Evolutionary conservation across 2,329 filamentous ascomycete species (phyloP).

Genomic region (Pseudopyricularia javanii): DNA sequence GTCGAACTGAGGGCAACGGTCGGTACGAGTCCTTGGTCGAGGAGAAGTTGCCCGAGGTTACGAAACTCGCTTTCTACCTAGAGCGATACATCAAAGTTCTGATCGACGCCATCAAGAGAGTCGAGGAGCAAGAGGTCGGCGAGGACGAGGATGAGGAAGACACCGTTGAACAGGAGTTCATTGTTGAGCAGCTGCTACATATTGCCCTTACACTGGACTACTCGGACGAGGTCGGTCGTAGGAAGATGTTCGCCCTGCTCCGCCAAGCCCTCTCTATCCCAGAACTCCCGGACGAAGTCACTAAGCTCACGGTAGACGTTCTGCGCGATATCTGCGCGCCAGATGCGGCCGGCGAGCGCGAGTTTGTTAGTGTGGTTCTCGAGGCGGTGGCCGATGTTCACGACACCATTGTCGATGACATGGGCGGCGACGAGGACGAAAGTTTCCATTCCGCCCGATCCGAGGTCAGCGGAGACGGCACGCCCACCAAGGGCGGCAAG

Average conservation of each 20-base stretch:
- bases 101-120: conserved; percentile 48
- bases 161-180: conserved; percentile 82
- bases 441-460: conserved; percentile 92
- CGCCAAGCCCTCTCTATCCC: conserved; percentile 75
- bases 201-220: conserved; percentile 90
- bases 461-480: conserved; percentile 60
- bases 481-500: conserved; percentile 34
- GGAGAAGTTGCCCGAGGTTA: conserved; percentile 92
- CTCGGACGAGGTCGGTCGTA: conserved; percentile 87
- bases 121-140: conserved; percentile 38
- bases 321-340: conserved; percentile 73
- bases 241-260: conserved; percentile 90
- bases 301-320: conserved; percentile 73
- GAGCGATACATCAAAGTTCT: conserved; percentile 65
- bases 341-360: conserved; percentile 60
- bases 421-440: conserved; percentile 47
- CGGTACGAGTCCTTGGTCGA: conserved; percentile 69
- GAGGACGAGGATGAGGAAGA: conserved; percentile 67
- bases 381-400: conserved; percentile 95
- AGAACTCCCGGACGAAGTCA: conserved; percentile 83
- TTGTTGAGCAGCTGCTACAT: conserved; percentile 87
- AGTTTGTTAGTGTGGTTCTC: conserved; percentile 75
- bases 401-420: conserved; percentile 73
- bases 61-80: conserved; percentile 76
- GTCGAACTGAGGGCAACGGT: conserved; percentile 58